Evolutionary conservation across 2,329 filamentous ascomycete species (phyloP).

Genomic region (Neoscytalidium dimidiatum): DNA sequence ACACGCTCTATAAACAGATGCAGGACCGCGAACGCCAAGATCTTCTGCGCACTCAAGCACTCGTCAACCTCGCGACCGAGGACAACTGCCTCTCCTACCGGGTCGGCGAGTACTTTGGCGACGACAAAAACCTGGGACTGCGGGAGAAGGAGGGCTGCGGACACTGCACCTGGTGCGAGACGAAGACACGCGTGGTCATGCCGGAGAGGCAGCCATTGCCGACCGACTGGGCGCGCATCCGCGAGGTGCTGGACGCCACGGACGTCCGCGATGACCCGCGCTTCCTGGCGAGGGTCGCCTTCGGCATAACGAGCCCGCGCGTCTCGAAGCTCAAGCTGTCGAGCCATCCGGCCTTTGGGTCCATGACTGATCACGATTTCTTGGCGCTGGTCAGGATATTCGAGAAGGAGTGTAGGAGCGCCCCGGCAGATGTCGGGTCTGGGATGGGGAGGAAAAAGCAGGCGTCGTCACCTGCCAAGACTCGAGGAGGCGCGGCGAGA

Average conservation of each 20-base stretch:
- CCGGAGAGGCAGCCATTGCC: constrained; percentile 41
- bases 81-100: constrained; percentile 53
- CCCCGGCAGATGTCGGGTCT: not conserved
- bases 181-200: constrained; percentile 35
- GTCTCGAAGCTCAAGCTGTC: constrained; percentile 52
- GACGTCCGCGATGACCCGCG: constrained; percentile 58
- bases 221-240: constrained; percentile 45
- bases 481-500: no score
- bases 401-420: constrained; percentile 21
- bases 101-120: constrained; percentile 61
- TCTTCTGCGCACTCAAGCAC: constrained; percentile 51
- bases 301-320: constrained; percentile 63
- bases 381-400: constrained; percentile 33
- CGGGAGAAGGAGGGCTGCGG: constrained; percentile 51
- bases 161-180: constrained; percentile 55
- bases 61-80: constrained; percentile 57
- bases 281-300: constrained; percentile 61
- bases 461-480: no score
- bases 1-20: constrained; percentile 54
- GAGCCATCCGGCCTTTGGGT: constrained; percentile 51
- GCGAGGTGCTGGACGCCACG: constrained; percentile 47
- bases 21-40: constrained; percentile 56
- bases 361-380: constrained; percentile 58
- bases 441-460: no score
- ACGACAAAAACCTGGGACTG: constrained; percentile 45